A percentile compares a stretch with the other conserved stretches of the same genome.
Conservation (phyloP, 345 rosid species). For the Odontarrhena argentea region DNA sequence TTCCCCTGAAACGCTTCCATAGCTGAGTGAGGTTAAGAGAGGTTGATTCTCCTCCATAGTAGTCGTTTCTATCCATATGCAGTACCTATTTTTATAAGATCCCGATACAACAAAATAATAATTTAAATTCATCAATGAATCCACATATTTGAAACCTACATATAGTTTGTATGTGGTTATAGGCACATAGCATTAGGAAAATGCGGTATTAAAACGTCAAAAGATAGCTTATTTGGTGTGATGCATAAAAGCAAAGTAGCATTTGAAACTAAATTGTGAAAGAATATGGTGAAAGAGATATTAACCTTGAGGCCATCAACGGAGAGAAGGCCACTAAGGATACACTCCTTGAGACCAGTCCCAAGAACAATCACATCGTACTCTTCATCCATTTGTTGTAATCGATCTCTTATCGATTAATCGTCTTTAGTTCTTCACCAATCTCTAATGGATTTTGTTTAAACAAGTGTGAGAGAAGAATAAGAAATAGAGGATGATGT, state of each 20-base stretch:
- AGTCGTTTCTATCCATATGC: constrained; percentile 85
- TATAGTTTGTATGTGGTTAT: too few species aligned
- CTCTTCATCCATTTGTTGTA: constrained; percentile 74
- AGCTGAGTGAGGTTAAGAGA: constrained; percentile 87
- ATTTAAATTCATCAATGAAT: neutral
- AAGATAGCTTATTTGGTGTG: neutral
- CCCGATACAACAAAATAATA: neutral
- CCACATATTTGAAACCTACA: neutral
- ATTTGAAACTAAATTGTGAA: neutral
- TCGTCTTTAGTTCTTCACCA: neutral
- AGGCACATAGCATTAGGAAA: neutral
- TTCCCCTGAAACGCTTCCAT: constrained; percentile 60
- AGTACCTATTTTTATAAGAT: constrained; percentile 51
- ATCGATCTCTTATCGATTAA: constrained; percentile 20
- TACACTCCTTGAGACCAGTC: constrained; percentile 94
- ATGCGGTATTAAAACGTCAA: neutral
- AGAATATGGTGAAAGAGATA: neutral
- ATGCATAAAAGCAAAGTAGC: neutral
- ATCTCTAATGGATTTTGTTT: constrained; percentile 7
- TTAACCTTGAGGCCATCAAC: constrained; percentile 89
- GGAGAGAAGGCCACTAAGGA: constrained; percentile 92
- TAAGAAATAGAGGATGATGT: constrained; percentile 31
- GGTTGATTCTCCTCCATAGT: constrained; percentile 80
- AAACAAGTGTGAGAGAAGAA: constrained; percentile 10
- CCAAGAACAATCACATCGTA: constrained; percentile 96